Evolutionary conservation across 108 stramenopile genomes (phyloP), one percentile per base, ranked within the genome.

Genomic region (Skeletonema grethae): DNA sequence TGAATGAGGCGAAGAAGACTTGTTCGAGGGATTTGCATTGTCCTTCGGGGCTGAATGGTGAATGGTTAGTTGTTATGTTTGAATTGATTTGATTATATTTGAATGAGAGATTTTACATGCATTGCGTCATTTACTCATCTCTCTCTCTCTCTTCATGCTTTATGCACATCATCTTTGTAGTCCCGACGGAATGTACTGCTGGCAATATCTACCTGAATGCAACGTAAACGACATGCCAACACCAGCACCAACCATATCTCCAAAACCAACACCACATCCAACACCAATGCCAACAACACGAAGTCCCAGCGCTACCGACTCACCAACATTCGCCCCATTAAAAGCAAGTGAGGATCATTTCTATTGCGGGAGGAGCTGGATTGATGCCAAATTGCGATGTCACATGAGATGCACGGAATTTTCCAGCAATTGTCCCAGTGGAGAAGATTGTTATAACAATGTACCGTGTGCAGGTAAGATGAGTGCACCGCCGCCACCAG

Each of bases 11-110:
- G 9, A 57, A 9, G 5, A 39, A 34, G 15, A 71, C 41, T 29
- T 78, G 77, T 61, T 57, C 22, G 16, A 45, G 57, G 25, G 77
- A 67, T 7, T 46, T 12, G 1, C 63, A 78, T 67, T 78, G 77
- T 56, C 69, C 70, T 7, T 43, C 71, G 35, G 69, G 77, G 29
- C 11, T 30, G 25, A 39, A 46, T 46, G 46, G n/a, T 29, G 35
- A 22, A 39, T 36, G 20, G 32, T 62, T 9, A 35, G 30, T 22
- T 34, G 6, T 61, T 9, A 7, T 34, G 32, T 34, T 3, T 28
- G 25, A 28, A n/a, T n/a, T n/a, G n/a, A n/a, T n/a, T n/a, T n/a
- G n/a, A n/a, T n/a, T n/a, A n/a, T n/a, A n/a, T 34, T 3, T 34
- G 32, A 7, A 34, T 34, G 32, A 34, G 32, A 3, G 32, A 34